These are phyloP conservation scores for Clitocybe nebularis DNA, from an alignment of 1,284 basidiomycete species.

Conservation along the genomic window DNA sequence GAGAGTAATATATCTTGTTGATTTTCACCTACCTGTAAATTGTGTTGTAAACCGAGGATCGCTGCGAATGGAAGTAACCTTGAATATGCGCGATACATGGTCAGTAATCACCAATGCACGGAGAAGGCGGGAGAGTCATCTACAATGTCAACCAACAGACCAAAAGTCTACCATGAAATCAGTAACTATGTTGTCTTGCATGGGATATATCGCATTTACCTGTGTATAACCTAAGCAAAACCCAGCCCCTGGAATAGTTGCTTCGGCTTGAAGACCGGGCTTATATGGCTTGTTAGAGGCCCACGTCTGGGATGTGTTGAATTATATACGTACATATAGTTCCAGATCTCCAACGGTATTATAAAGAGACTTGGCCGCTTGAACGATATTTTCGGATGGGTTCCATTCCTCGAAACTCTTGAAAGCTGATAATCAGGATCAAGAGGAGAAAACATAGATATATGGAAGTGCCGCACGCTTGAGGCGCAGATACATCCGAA, in stretches of 20 bases:
- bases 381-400: not conserved
- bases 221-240: constrained; percentile 15
- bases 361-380: not conserved
- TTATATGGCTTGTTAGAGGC: not conserved
- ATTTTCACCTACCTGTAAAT: constrained; percentile 5
- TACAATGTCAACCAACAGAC: constrained; percentile 11
- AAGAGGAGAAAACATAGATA: not conserved
- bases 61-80: constrained; percentile 13
- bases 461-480: constrained; percentile 4
- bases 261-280: constrained; percentile 15
- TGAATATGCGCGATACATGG: not conserved
- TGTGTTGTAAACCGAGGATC: constrained; percentile 11
- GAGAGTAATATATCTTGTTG: not conserved
- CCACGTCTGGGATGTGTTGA: not conserved
- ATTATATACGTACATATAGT: constrained; percentile 5
- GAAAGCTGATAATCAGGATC: constrained; percentile 1
- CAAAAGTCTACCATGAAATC: constrained; percentile 5
- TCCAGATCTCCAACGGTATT: constrained; percentile 3
- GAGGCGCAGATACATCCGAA: constrained; percentile 5
- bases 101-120: not conserved
- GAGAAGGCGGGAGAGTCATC: not conserved
- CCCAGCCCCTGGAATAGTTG: constrained; percentile 3
- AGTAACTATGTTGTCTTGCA: not conserved
- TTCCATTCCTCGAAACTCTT: constrained; percentile 6
- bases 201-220: constrained; percentile 5